Base-by-base conservation (phyloP, 768 basidiomycete species). In the Podaxis mareebaensis region DNA sequence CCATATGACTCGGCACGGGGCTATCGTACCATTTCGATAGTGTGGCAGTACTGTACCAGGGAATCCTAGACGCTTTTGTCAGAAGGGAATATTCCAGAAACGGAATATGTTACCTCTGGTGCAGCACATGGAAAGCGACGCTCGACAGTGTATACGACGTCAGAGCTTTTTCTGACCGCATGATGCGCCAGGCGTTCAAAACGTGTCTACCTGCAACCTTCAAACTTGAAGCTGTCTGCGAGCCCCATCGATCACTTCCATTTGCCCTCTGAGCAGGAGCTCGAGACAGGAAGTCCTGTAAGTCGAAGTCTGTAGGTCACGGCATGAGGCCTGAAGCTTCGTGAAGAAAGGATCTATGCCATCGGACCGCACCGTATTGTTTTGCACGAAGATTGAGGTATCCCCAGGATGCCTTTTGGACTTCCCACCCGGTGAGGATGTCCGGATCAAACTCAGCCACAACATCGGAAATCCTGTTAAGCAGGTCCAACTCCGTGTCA, bases 141-240 rank as follows among this genome's bases (percentile, higher is more conserved):
- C 96, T 94, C 75, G 98, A 96, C 66, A 99, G 90, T 0, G 92
- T 87, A 74, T 99, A 95, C 64, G 84, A 87, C 39, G 81, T 84
- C 59, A 98, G 75, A 20, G 82, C 86, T 64, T 88, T 84, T 68
- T 99, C 96, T 1, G 87, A 85, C 38, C 94, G 88, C 84, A 98
- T 92, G 57, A 98, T 85, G 60, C 95, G 81, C 95, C 95, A 98
- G 13, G 93, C 75, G 67, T 99, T 97, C 53, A 99, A 79, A 38
- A 96, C 90, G 71, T 99, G 96, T 17, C 97, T 83, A 0, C 97
- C 97, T 22, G 83, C 79, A 42, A 95, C 88, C 65, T 87, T 89
- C 74, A 99, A 90, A 1, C 89, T 92, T 2, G 95, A 90, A 2
- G 88, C 87, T 65, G 91, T 89, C 54, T 85, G 83, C 58, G 81